Evolutionary conservation across 1,284 basidiomycete genomes (phyloP).

Genomic region (Exobasidium cylindrosporum): DNA sequence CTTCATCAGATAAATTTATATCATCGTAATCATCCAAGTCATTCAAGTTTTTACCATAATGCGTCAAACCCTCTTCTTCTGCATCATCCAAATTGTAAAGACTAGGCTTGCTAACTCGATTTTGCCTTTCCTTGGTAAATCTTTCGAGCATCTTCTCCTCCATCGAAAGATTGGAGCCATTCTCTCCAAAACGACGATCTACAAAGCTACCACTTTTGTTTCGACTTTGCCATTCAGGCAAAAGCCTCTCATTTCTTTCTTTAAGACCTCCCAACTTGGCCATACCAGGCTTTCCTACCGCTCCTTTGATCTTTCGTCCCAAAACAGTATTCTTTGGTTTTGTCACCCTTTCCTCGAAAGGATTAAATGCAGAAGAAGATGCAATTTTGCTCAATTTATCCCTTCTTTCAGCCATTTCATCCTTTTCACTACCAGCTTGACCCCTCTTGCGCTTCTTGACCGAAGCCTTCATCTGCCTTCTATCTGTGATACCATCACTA

Average conservation of each 20-base stretch:
- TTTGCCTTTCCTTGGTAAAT: slow-evolving; percentile 73
- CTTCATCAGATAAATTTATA: slow-evolving; percentile 55
- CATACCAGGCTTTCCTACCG: slow-evolving; percentile 75
- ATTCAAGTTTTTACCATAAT: slow-evolving; percentile 83
- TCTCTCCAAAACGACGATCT: slow-evolving; percentile 92
- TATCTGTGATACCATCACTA: slow-evolving; percentile 43
- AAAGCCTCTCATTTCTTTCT: slow-evolving; percentile 67
- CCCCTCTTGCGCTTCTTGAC: slow-evolving; percentile 33
- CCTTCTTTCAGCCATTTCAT: slow-evolving; percentile 39
- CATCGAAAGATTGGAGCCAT: slow-evolving; percentile 72
- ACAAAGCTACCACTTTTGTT: slow-evolving; percentile 81
- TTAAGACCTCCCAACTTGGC: slow-evolving; percentile 86
- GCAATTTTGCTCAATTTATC: slow-evolving; percentile 80
- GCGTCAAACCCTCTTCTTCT: slow-evolving; percentile 65
- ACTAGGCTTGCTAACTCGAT: slow-evolving; percentile 62
- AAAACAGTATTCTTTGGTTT: slow-evolving; percentile 83
- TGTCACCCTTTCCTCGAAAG: slow-evolving; percentile 67
- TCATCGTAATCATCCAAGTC: slow-evolving; percentile 83
- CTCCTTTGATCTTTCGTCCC: slow-evolving; percentile 79
- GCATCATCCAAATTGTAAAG: slow-evolving; percentile 85
- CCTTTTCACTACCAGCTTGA: slow-evolving; percentile 18
- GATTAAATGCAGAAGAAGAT: slow-evolving; percentile 71
- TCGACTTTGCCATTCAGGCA: slow-evolving; percentile 75
- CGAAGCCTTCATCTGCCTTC: slow-evolving; percentile 38
- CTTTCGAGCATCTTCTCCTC: slow-evolving; percentile 97